A percentile compares a stretch with the other conserved stretches of the same genome.
Evolutionary conservation across 768 basidiomycete genomes (phyloP).

Genomic region (Pleurotus ostreatus): DNA sequence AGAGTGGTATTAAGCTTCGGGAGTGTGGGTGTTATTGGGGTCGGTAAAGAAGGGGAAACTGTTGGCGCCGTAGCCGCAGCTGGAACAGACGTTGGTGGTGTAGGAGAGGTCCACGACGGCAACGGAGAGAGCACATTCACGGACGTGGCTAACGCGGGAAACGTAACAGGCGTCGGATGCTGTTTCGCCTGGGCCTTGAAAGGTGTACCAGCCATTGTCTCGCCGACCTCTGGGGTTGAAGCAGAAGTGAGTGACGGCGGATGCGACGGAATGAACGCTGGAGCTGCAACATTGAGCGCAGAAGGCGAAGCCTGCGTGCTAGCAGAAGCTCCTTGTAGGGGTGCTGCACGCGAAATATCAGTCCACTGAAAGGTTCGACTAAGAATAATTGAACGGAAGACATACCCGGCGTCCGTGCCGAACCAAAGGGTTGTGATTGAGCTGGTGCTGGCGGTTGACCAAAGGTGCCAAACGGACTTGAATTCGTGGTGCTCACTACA

Average conservation of each 20-base stretch:
- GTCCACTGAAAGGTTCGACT: too few species aligned
- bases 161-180: background rate
- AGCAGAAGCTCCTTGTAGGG: slow-evolving; percentile 7
- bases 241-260: slow-evolving; percentile 30
- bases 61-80: slow-evolving; percentile 5
- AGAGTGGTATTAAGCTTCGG: slow-evolving; percentile 29
- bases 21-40: slow-evolving; percentile 22
- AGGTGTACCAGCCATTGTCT: background rate
- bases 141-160: background rate
- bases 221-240: background rate
- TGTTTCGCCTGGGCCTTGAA: background rate
- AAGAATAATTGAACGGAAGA: too few species aligned
- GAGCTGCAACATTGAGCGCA: background rate
- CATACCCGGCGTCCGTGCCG: too few species aligned
- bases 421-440: background rate
- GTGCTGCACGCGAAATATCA: too few species aligned
- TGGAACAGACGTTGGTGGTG: slow-evolving; percentile 5
- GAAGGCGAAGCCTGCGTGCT: background rate
- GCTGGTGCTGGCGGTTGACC: slow-evolving; percentile 8
- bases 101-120: slow-evolving; percentile 7
- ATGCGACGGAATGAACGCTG: slow-evolving; percentile 13
- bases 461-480: slow-evolving; percentile 5
- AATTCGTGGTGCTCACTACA: background rate
- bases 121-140: background rate
- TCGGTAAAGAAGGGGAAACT: background rate